These are phyloP conservation scores for Neonectria faginata DNA, from an alignment of 2,329 filamentous ascomycete genomes.

Conservation along the genomic window DNA sequence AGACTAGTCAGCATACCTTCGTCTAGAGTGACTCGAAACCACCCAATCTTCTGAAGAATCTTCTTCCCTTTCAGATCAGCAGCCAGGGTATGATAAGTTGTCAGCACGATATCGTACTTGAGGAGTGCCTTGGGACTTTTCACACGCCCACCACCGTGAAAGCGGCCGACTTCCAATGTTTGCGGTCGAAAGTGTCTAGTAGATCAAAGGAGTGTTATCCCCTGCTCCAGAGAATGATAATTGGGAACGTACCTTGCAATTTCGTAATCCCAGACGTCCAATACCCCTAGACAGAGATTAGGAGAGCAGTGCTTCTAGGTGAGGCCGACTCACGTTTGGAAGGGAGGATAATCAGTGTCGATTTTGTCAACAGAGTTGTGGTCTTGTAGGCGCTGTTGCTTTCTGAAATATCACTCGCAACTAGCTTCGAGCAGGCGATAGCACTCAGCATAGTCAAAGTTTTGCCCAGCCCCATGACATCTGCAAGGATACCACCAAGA, in stretches of 20 bases:
- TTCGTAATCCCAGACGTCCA: background rate
- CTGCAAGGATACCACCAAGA: background rate
- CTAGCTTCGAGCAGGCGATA: background rate
- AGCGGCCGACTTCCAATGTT: background rate
- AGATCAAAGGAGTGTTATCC: background rate
- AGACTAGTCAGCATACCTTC: background rate
- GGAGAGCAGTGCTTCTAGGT: background rate
- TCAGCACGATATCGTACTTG: background rate
- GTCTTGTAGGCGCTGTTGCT: too few relatives aligned
- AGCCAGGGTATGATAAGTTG: background rate
- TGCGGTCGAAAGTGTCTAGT: background rate
- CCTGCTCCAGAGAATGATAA: background rate
- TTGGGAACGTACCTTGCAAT: background rate
- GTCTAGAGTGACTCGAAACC: background rate
- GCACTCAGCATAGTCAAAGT: background rate
- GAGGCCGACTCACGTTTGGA: background rate
- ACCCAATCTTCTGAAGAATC: background rate
- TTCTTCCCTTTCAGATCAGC: conserved; percentile 1
- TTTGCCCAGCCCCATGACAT: background rate
- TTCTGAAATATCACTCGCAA: too few relatives aligned
- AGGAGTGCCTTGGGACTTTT: background rate
- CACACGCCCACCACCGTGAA: background rate
- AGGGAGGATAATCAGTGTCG: background rate
- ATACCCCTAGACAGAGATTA: background rate
- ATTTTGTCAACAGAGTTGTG: background rate